Base-by-base conservation (phyloP, 2,329 filamentous ascomycete species). In the Aspergillus awamori region DNA sequence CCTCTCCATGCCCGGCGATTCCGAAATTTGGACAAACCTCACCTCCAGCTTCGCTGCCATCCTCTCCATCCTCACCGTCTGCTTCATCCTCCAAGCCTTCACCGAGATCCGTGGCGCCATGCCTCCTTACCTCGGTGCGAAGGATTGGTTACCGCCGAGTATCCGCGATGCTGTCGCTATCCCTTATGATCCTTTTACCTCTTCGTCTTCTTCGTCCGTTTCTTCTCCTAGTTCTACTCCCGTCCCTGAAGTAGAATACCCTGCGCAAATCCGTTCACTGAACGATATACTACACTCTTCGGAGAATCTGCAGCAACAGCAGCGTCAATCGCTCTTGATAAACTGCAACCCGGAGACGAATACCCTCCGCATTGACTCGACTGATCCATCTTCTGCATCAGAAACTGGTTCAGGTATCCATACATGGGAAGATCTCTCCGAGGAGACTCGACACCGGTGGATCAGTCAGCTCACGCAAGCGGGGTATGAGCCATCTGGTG, bases 391-490 rank as follows among this genome's bases (percentile, higher is more conserved):
- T n/a, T 30, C 43, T 36, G 11, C 20, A 20, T 39, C 57, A 20
- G 57, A 59, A n/a, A 2, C 39, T 6, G 39, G 33, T 8, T 47
- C 53, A 5, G 26, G 8, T 8, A 41, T 43, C 10, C 58, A 26
- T 24, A 49, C 38, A 22, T 64, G 63, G 63, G 45, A 55, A 20
- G 63, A 60, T 61, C 77, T 96, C 48, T 80, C 81, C 5, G 79
- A 83, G 11, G 77, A 84, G 57, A 86, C 93, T 74, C 85, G 86
- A 73, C 78, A 81, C 55, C 79, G 81, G 17, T 96, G 92, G 92
- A 92, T 87, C 77, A 76, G 84, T 66, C 85, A 83, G 71, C 81
- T 96, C 38, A 81, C 81, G 58, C 82, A 88, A 58, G 88, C 90
- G 0, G 92, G 92, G 0, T 86, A 92, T 2, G 91, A 94, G 79